Base-by-base conservation (phyloP, 768 basidiomycete species). In the Xerocomellus chrysenteron region DNA sequence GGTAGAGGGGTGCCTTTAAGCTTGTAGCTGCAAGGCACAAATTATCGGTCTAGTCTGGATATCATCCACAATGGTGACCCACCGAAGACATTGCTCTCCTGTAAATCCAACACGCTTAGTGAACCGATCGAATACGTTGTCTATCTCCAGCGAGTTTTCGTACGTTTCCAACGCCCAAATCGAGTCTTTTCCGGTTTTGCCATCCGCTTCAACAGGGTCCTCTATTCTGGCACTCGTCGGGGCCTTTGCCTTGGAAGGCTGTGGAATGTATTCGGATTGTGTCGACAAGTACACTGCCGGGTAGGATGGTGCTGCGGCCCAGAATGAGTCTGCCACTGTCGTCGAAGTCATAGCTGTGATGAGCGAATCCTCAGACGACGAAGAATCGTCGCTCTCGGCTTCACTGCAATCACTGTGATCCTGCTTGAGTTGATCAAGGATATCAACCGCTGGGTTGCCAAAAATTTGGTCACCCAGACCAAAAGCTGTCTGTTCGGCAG, bases 31-130 rank as follows among this genome's bases (percentile, higher is more conserved):
- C 28, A 50, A 53, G 42, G 47, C 44, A 49, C 40, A 41, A 1
- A 41, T 53, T 30, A 35, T 57, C 41, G 4, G 14, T 52, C 32
- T 16, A 57, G 33, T 43, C 19, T 9, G 28, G n/a, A 36, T 30
- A 36, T 28, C 43, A 42, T 42, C 51, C 52, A 39, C 28, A 40
- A 37, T 19, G 32, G 33, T 39, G 47, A 62, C 69, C 35, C 55
- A 94, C 93, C 96, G 81, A 47, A 98, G 75, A 61, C 94, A 95
- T 69, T 98, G 96, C 61, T 88, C 82, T 26, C 87, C 86, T 65
- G 88, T 85, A 58, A 81, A 77, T 40, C 74, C 78, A 12, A 92
- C 82, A 35, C 93, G 79, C 64, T 84, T 83, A 50, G 83, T 84
- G 67, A 97, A 98, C 17, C 83, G 79, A 63, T 94, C 88, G 68